phyloP scores from a whole-genome alignment of 2,329 filamentous ascomycete species.

The Corinectria fuckeliana region DNA sequence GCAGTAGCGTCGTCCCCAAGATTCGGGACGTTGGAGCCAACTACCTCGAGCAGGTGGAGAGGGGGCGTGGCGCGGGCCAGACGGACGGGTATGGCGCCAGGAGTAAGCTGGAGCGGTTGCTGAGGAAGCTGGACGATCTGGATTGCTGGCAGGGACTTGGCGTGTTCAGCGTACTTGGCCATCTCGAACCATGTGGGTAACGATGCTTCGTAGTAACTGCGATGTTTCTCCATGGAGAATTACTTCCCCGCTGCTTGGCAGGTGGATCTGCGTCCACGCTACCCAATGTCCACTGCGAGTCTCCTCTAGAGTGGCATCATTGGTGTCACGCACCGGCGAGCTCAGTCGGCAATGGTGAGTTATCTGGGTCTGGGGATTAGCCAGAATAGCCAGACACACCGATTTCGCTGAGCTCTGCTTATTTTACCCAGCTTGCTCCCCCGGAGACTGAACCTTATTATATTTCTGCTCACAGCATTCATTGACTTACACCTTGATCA shows the following conservation, averaged over 20 bases:
- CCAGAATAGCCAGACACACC: background rate
- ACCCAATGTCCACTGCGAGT: background rate
- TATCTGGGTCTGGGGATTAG: background rate
- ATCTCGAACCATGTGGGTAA: too few species aligned
- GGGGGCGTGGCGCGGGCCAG: slow-evolving; percentile 10
- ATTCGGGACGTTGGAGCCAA: slow-evolving; percentile 46
- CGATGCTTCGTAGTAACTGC: slow-evolving; percentile 14
- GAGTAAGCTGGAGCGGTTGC: slow-evolving; percentile 38
- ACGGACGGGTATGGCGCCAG: slow-evolving; percentile 18
- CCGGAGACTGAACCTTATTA: background rate
- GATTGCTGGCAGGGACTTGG: slow-evolving; percentile 41
- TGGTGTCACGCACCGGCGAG: background rate
- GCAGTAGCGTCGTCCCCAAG: slow-evolving; percentile 44
- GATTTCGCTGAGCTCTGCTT: background rate
- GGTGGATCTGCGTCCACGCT: background rate
- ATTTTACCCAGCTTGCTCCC: background rate
- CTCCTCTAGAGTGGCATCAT: background rate
- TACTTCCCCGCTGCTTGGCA: slow-evolving; percentile 1
- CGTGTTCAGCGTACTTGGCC: slow-evolving; percentile 4
- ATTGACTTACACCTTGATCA: background rate
- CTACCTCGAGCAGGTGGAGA: slow-evolving; percentile 41
- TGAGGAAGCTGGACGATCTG: slow-evolving; percentile 41
- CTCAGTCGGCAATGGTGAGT: background rate
- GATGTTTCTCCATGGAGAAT: slow-evolving; percentile 14
- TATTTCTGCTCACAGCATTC: too few species aligned